These are phyloP conservation scores for Volvox africanus DNA, from an alignment of 139 green algal species.

Conservation along the genomic window DNA sequence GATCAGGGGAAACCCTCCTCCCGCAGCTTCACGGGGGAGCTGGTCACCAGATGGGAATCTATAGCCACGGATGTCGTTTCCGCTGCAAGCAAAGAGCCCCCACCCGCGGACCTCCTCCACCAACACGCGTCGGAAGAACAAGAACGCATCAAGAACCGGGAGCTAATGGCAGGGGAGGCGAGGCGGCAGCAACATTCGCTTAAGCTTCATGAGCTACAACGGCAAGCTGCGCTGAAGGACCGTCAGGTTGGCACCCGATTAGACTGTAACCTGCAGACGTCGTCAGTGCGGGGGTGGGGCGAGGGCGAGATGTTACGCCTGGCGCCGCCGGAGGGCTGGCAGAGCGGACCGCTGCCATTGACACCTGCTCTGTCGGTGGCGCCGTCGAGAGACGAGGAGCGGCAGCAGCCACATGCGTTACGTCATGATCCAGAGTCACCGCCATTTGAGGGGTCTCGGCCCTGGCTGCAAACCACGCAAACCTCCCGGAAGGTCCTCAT, in stretches of 20 bases:
- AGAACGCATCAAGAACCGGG: too few species aligned
- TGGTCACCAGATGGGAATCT: background rate
- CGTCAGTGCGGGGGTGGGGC: background rate
- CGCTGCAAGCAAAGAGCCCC: background rate
- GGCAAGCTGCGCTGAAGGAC: background rate
- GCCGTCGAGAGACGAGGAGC: background rate
- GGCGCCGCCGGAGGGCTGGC: background rate
- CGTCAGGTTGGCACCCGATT: background rate
- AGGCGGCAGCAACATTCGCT: background rate
- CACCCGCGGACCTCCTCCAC: background rate
- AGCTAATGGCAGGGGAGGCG: background rate
- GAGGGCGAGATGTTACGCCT: background rate
- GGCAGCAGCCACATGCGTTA: too few species aligned
- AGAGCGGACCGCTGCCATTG: background rate
- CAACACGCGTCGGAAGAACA: too few species aligned
- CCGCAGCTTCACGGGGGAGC: background rate
- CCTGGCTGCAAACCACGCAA: background rate
- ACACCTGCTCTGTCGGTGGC: background rate
- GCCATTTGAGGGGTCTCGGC: background rate
- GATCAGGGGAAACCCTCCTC: background rate
- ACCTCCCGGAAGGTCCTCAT: background rate
- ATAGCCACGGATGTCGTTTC: background rate
- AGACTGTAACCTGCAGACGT: background rate
- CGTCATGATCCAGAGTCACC: too few species aligned
- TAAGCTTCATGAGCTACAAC: background rate